Evolutionary conservation across 108 stramenopile species (phyloP), one percentile per base, ranked within the genome.

Genomic region (Mediolabrus comicus): DNA sequence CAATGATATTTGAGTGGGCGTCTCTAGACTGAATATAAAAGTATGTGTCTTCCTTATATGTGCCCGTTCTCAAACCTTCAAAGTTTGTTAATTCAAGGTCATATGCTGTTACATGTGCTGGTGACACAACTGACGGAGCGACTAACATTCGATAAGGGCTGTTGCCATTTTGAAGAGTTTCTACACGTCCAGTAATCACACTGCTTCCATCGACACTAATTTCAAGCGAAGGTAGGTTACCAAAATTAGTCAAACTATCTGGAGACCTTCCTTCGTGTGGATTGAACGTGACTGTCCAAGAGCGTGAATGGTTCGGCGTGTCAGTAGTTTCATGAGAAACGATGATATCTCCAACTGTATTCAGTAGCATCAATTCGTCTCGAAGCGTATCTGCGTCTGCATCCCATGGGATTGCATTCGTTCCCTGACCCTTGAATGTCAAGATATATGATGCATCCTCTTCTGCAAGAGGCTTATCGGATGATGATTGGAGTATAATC

Each of bases 11-110:
- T 52, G 53, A 74, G 52, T 74, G 80, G 16, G 30, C 54, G 67
- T 91, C 90, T 29, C 84, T 60, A 46, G 82, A 53, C 65, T 91
- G 86, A 43, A 91, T 77, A 49, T 38, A 64, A 59, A 91, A 91
- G 3, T 77, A 53, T 1, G 80, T 80, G 10, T 35, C 8, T 39
- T 36, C 53, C 22, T 81, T 73, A 55, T 59, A 86, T 22, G 78
- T 61, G 22, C 84, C 89, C 8, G 82, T 67, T 28, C 76, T 62
- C 13, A 87, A 57, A 14, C 86, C 87, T 34, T 82, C 78, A 2
- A 81, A 51, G 53, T 83, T 72, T 22, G 64, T 43, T 3, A 77
- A 56, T 26, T 73, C 74, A 4, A 43, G n/a, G 54, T 89, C 83
- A 39, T 65, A 46, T n/a, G 83, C 84, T n/a, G 71, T 80, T 24